Evolutionary conservation across 495 filamentous ascomycete genomes (phyloP), one percentile per base, ranked within the genome.

Genomic region (Penicillium subrubescens): DNA sequence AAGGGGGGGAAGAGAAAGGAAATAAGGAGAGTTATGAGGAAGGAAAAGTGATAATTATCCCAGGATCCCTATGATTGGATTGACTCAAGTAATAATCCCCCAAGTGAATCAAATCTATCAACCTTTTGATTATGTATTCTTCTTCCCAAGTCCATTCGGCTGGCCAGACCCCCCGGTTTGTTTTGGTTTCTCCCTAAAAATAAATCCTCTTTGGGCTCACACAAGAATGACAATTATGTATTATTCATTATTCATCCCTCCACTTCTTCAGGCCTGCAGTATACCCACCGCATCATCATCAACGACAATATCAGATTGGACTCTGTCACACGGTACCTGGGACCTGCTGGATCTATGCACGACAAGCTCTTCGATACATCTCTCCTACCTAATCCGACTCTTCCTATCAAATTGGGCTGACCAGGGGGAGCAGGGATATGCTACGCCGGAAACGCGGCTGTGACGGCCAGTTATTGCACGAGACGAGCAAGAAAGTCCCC

Each of bases 301-400:
- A 48, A 25, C 46, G 31, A 48, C 43, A 21, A 50, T 23, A 33
- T 41, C 56, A 58, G 35, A 23, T 29, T 27, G 43, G 43, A 8
- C 21, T 44, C 19, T 53, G 66, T 68, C 53, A 35, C 62, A 65
- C 64, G 37, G 66, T 69, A 64, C 60, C 69, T 67, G 63, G 67
- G 69, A 71, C 69, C 69, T 71, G 59, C 21, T 57, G 46, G 46
- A 37, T 41, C 33, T 50, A 53, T 56, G 57, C 41, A 65, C 31
- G 58, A 51, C 44, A 60, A 33, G 31, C 31, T 5, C 31, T 33
- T 41, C 46, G 46, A 60, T 52, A 60, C 59, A 25, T n/a, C 51
- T 54, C 51, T 54, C 51, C 15, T 54, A 17, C 31, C 51, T 10
- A 27, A 27, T 14, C 10, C 23, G 23, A 52, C 27, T 19, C 29